Evolutionary conservation across 176 grass and related monocot species (phyloP).

Genomic region (Aechmea fasciata): DNA sequence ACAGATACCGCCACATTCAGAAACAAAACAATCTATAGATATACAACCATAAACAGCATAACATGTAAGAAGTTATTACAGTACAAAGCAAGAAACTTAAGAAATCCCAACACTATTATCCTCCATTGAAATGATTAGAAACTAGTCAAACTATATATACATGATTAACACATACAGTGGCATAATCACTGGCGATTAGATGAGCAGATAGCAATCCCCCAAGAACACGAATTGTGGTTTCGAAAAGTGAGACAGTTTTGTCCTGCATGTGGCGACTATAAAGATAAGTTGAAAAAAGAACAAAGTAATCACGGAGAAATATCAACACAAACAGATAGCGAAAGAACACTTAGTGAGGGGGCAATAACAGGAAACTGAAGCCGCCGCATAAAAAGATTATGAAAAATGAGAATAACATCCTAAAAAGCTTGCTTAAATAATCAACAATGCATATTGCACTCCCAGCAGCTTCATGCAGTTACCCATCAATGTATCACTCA

Average conservation of each 20-base stretch:
- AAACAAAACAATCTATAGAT: not conserved
- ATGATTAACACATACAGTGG: slow-evolving; percentile 47
- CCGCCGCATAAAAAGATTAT: not conserved
- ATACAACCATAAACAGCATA: not conserved
- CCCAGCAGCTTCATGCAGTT: too few species aligned
- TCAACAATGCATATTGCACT: too few species aligned
- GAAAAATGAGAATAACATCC: too few species aligned
- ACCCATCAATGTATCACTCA: too few species aligned
- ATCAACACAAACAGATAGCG: not conserved
- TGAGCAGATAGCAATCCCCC: slow-evolving; percentile 87
- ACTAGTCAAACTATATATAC: not conserved
- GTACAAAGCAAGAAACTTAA: not conserved
- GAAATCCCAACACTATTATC: not conserved
- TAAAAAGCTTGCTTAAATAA: too few species aligned
- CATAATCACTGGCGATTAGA: slow-evolving; percentile 88
- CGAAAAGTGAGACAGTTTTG: slow-evolving; percentile 97
- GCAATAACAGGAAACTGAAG: not conserved
- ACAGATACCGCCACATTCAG: not conserved
- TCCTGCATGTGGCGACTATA: slow-evolving; percentile 34
- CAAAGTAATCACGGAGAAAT: slow-evolving; percentile 2
- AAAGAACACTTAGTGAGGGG: not conserved
- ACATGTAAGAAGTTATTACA: too few species aligned
- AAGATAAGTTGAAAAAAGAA: slow-evolving; percentile 15
- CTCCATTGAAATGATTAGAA: not conserved
- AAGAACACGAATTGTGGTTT: slow-evolving; percentile 93